Evolutionary conservation across 257 asterid species (phyloP).

Genomic region (Henckelia pumila): DNA sequence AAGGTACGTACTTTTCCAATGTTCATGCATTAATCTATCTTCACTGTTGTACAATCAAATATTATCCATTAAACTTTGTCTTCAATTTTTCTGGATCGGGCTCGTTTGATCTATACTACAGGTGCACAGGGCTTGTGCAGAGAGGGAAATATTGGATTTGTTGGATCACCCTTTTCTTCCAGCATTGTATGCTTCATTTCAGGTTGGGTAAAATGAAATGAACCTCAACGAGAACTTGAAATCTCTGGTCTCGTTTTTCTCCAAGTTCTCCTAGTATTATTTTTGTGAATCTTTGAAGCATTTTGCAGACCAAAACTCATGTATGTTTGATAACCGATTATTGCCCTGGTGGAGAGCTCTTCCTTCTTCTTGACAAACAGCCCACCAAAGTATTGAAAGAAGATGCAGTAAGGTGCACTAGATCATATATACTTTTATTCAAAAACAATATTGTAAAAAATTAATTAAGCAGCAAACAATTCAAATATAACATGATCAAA

Average conservation of each 20-base stretch:
- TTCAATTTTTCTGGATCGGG: constrained; percentile 1
- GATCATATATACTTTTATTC: background rate
- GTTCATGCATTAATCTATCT: background rate
- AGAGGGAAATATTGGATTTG: constrained; percentile 92
- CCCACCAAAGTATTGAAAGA: constrained; percentile 83
- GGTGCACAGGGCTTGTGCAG: constrained; percentile 99
- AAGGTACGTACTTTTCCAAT: constrained; percentile 62
- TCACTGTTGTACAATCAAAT: background rate
- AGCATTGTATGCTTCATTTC: constrained; percentile 97
- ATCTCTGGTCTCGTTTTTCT: background rate
- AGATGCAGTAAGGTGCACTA: constrained; percentile 73
- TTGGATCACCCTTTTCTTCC: constrained; percentile 99
- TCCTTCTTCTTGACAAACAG: constrained; percentile 81
- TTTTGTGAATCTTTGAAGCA: constrained; percentile 12
- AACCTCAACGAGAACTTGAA: background rate
- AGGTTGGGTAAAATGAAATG: constrained; percentile 43
- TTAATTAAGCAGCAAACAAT: background rate
- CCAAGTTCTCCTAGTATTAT: constrained; percentile 15
- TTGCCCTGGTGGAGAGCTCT: constrained; percentile 93
- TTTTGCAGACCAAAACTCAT: constrained; percentile 84
- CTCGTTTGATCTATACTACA: constrained; percentile 32
- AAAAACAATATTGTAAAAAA: constrained; percentile 8
- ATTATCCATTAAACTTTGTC: background rate
- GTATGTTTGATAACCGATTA: constrained; percentile 88
- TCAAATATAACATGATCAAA: background rate